Base-by-base conservation (phyloP, 257 asterid genomes). In the Scutellaria minor region DNA sequence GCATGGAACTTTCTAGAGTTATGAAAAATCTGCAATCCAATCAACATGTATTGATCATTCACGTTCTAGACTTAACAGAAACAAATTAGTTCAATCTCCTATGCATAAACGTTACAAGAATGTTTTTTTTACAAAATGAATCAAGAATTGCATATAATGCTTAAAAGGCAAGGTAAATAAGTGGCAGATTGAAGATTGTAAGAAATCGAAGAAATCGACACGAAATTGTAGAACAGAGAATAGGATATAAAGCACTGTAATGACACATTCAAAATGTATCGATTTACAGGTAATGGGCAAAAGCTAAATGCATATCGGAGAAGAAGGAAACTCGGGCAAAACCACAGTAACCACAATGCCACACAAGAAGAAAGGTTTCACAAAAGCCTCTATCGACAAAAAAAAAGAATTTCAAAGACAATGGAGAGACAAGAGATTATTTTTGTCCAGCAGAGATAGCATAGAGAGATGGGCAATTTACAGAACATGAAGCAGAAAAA, bases 391-490 rank as follows among this genome's bases (percentile, higher is more conserved):
- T 78, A 78, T 75, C 47, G 59, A 74, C 79, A 79, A 66, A 52
- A 31, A 37, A 59, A 37, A 59, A 69, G n/a, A 18, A 62, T 52
- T 31, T 15, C 67, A 76, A 71, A 65, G 69, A 70, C 75, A 80
- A 60, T 65, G 8, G 68, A 48, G 77, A 66, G 78, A 71, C 27
- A 9, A 57, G 57, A 50, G 62, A 44, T 13, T 9, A 44, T 64
- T 50, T 48, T 62, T 42, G 69, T 59, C 71, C 75, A 59, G 68
- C 70, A 67, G 50, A 76, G 73, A 63, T 67, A 37, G 41, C 65
- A 47, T 45, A 71, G 67, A 77, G 62, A 77, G 64, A 58, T 58
- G 60, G 6, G 42, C 6, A 58, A 42, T 27, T 78, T 85, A 89
- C 87, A 83, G 6, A 61, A 53, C 82, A 68, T 13, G 51, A 58